A percentile compares a stretch with the other conserved stretches of the same genome.
These are phyloP conservation scores for Arthrobotrys sinensis DNA, from an alignment of 2,329 filamentous ascomycete genomes.

Conservation along the genomic window DNA sequence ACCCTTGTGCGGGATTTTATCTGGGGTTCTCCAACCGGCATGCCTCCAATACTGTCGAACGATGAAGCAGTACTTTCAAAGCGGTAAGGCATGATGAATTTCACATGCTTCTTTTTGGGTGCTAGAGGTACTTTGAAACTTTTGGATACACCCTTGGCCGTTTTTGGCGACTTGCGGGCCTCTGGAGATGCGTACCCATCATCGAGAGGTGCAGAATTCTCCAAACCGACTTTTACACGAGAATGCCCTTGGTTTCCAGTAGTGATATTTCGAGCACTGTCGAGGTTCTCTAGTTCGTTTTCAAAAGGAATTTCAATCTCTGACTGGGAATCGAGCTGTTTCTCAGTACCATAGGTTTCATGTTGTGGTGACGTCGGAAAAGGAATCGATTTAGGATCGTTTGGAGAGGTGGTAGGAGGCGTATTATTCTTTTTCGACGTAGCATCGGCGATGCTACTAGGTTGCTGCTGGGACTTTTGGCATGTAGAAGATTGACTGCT, in stretches of 20 bases:
- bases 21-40: not conserved
- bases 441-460: not conserved
- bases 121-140: not conserved
- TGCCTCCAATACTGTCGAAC: conserved; percentile 9
- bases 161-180: not conserved
- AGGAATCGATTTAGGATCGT: too few species aligned
- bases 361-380: too few species aligned
- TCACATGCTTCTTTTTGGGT: conserved; percentile 4
- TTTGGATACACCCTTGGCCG: not conserved
- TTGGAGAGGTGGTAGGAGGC: too few species aligned
- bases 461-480: not conserved
- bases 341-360: too few species aligned
- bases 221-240: too few species aligned
- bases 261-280: too few species aligned
- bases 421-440: not conserved
- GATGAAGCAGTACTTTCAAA: conserved; percentile 26
- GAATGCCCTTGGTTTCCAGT: too few species aligned
- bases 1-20: not conserved
- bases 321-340: too few species aligned
- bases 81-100: conserved; percentile 38
- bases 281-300: too few species aligned
- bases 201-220: too few species aligned
- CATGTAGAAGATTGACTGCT: not conserved
- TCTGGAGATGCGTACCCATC: not conserved
- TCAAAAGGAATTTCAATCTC: too few species aligned